Evolutionary conservation across 1,284 basidiomycete genomes (phyloP).

Genomic region (Cryptococcus sp.): DNA sequence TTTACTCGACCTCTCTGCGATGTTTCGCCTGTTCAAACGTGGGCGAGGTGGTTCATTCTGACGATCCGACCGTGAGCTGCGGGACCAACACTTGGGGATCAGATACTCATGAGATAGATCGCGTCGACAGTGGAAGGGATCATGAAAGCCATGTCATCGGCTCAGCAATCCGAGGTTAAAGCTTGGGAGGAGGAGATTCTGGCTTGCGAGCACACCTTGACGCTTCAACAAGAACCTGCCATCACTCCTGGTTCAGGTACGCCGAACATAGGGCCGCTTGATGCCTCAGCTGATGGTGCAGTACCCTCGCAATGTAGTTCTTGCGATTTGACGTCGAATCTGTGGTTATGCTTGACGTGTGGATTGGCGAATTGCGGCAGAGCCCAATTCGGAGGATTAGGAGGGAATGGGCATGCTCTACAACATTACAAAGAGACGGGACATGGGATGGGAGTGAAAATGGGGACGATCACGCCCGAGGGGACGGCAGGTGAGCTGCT

Average conservation of each 20-base stretch:
- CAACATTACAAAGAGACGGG: slow-evolving; percentile 69
- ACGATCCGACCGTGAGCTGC: slow-evolving; percentile 43
- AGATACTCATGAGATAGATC: slow-evolving; percentile 45
- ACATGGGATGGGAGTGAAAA: slow-evolving; percentile 84
- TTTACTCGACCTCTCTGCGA: slow-evolving; percentile 60
- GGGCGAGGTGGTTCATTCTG: slow-evolving; percentile 55
- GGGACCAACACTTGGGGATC: not conserved
- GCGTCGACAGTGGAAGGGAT: slow-evolving; percentile 62
- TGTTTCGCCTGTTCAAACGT: slow-evolving; percentile 63
- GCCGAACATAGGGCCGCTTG: slow-evolving; percentile 9
- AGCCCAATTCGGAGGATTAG: slow-evolving; percentile 74
- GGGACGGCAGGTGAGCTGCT: slow-evolving; percentile 70
- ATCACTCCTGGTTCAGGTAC: slow-evolving; percentile 32
- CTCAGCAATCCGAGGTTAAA: slow-evolving; percentile 88
- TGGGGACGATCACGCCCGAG: slow-evolving; percentile 95
- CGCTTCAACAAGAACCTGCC: slow-evolving; percentile 60
- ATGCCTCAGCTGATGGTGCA: slow-evolving; percentile 33
- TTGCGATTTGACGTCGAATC: slow-evolving; percentile 78
- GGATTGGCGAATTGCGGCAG: slow-evolving; percentile 93
- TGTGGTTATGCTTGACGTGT: slow-evolving; percentile 93
- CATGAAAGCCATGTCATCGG: slow-evolving; percentile 77
- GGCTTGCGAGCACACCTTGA: slow-evolving; percentile 79
- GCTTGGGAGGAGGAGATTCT: slow-evolving; percentile 95
- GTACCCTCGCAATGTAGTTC: slow-evolving; percentile 68
- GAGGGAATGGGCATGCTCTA: slow-evolving; percentile 88